Evolutionary conservation across 441 rosid genomes (phyloP).

Genomic region (Rhodomyrtus psidioides): DNA sequence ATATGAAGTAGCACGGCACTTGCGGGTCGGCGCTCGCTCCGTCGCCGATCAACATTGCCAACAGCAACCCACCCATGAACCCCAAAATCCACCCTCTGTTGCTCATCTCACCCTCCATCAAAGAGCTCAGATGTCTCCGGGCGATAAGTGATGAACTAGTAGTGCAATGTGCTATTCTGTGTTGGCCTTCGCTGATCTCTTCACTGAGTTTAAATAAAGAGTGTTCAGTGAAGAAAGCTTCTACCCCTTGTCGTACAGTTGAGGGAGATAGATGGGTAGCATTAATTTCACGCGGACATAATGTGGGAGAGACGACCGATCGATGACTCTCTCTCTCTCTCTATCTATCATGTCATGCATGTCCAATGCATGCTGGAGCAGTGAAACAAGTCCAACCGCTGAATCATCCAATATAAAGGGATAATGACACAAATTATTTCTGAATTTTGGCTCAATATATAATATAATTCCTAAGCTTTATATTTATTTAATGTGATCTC

Average conservation of each 20-base stretch:
- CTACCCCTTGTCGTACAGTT: background rate
- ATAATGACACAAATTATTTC: too few species aligned
- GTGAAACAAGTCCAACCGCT: background rate
- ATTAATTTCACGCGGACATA: background rate
- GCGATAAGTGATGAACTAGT: background rate
- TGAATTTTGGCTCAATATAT: too few species aligned
- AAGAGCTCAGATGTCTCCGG: background rate
- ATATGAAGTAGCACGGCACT: constrained; percentile 55
- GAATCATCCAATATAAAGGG: background rate
- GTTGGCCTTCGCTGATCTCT: background rate
- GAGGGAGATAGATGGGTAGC: background rate
- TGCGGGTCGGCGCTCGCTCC: constrained; percentile 29
- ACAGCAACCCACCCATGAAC: background rate
- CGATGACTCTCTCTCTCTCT: background rate
- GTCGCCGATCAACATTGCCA: constrained; percentile 3
- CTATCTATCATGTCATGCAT: background rate
- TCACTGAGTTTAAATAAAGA: background rate
- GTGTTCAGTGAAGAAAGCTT: background rate
- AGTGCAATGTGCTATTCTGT: background rate
- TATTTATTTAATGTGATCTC: too few species aligned
- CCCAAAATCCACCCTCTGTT: background rate
- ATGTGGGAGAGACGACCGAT: background rate
- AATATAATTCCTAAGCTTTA: too few species aligned
- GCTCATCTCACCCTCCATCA: background rate
- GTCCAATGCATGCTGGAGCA: background rate